Base-by-base conservation (phyloP, 2,329 filamentous ascomycete species). In the Sclerotinia borealis region DNA sequence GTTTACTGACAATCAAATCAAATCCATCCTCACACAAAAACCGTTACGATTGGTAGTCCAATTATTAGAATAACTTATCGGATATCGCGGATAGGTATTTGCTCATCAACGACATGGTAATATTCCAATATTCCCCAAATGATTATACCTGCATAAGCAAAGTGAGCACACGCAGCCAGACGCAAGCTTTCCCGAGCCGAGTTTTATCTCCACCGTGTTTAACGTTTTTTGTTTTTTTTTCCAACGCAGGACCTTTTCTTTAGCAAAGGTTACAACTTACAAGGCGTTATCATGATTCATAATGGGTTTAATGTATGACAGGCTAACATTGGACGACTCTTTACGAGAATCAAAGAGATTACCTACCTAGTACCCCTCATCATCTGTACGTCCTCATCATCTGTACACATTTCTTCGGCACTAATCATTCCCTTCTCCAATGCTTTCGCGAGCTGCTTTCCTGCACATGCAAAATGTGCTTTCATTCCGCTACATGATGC, bases 71-170 rank as follows among this genome's bases (percentile, higher is more conserved):
- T 45, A 48, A 48, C 29, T 31, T 34, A 36, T 22, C 59, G 59
- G 50, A 39, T 56, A 39, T 31, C 41, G 59, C 59, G 59, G 59
- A 56, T 56, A 56, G 41, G 34, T 22, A 25, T 47, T 37, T 43
- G 39, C 25, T 48, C 31, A 37, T 19, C 36, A 62, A 56, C 39
- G 59, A 56, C 59, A 62, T 56, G 59, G 59, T 29, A 48, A 48
- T 47, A 39, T 62, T 62, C 59, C 59, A 48, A 48, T 47, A 39
- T 62, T 62, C 59, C 59, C 41, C 31, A 48, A 62, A 8, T 62
- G 50, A 55, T 62, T 56, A 56, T 48, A 48, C 51, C 41, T 31
- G 59, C 59, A 62, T 62, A 31, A 45, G 54, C 27, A n/a, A n/a
- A n/a, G n/a, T n/a, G n/a, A n/a, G n/a, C n/a, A n/a, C n/a, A 34